Base-by-base conservation (phyloP, 768 basidiomycete species). In the Sarcomyxa edulis region DNA sequence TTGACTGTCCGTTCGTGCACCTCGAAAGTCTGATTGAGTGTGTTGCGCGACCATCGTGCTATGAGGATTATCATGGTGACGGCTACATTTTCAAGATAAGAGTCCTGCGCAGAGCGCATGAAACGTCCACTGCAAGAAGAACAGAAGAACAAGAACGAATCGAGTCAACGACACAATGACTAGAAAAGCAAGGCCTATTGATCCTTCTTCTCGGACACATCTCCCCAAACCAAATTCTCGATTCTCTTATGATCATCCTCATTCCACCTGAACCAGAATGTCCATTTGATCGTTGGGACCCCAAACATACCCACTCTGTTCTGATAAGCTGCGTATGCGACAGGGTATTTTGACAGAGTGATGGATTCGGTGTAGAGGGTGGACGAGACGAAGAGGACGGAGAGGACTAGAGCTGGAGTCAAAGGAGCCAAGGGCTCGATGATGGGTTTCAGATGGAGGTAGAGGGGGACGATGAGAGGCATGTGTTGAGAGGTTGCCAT, bases 331-430 rank as follows among this genome's bases (percentile, higher is more conserved):
- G 54, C 53, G 58, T 95, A 96, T 3, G 65, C 72, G 11, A 59
- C 59, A 2, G 82, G 76, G 52, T 91, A 92, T 56, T 96, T 96
- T 34, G 68, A 57, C 22, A 52, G 47, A 5, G 88, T 81, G 50
- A 97, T 92, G 25, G 69, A 69, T 63, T 97, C 94, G 0, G 91
- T 88, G 59, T 83, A 84, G 10, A 58, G 44, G 1, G 91, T 93
- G 12, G 89, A 93, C 2, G 76, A 71, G 54, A 76, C 65, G 69
- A 95, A 94, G 2, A 96, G 70, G 8, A 64, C 35, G 44, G 80
- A 83, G 26, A 93, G 71, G 6, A 72, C 60, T 12, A 85, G 42
- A 14, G 80, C 72, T 0, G 86, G 84, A 12, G 66, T 41, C 14
- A 88, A 31, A 21, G 43, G 46, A 9, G 38, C 11, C 7, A 43